These are phyloP conservation scores for Plenodomus lindquistii DNA, from an alignment of 2,329 filamentous ascomycete species.

Conservation along the genomic window DNA sequence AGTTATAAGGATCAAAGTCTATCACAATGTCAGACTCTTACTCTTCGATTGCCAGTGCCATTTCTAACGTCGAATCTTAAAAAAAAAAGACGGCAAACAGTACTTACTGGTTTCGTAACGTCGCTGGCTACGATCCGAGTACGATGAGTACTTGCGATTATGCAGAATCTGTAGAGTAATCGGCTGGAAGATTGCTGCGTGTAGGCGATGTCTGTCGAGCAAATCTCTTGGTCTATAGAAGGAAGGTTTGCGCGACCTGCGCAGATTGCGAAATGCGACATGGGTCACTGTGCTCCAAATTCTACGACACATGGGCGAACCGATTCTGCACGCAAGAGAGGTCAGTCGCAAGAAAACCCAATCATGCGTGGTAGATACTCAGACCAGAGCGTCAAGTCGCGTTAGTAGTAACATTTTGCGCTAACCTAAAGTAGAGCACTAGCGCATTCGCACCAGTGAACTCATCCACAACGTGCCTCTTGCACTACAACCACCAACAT, in stretches of 20 bases:
- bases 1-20: slow-evolving; percentile 24
- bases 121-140: too few species aligned
- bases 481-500: neutral
- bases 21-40: neutral
- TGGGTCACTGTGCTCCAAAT: neutral
- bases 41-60: too few species aligned
- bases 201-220: too few species aligned
- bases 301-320: neutral
- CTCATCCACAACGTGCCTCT: neutral
- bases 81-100: too few species aligned
- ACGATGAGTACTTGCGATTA: too few species aligned
- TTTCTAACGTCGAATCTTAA: too few species aligned
- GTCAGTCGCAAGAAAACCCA: neutral
- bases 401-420: neutral
- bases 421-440: neutral
- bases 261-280: neutral
- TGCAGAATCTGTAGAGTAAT: too few species aligned
- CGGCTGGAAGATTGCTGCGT: too few species aligned
- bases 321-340: neutral
- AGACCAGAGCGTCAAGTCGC: neutral
- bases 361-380: too few species aligned
- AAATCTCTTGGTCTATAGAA: too few species aligned
- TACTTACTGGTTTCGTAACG: too few species aligned
- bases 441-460: neutral
- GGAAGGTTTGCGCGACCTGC: too few species aligned